phyloP scores from a whole-genome alignment of 352 stramenopile species.

The Paralagenidium karlingii region DNA sequence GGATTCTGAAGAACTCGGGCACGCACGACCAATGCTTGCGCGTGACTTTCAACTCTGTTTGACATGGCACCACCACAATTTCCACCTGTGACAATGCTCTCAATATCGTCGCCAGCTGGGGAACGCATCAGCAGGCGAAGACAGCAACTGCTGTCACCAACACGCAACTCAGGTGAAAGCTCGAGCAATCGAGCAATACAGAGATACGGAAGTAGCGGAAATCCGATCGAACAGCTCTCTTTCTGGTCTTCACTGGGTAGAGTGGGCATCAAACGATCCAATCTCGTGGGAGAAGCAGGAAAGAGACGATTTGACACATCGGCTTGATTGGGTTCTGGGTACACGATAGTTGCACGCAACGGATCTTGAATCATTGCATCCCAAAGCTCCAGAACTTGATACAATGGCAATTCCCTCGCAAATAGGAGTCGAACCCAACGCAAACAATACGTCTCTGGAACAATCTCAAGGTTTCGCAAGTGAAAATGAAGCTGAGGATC shows the following conservation, averaged over 20 bases:
- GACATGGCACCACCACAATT: too few species aligned
- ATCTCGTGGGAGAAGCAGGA: too few species aligned
- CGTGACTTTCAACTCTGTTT: too few species aligned
- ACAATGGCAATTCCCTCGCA: conserved; percentile 56
- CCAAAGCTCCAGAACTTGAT: conserved; percentile 50
- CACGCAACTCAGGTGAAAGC: conserved; percentile 35
- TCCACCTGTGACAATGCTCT: too few species aligned
- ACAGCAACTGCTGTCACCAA: conserved; percentile 51
- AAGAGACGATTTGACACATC: background rate
- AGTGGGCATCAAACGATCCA: too few species aligned
- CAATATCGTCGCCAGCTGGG: conserved; percentile 1
- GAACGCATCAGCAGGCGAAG: conserved; percentile 64
- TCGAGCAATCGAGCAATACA: conserved; percentile 50
- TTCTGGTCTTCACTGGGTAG: conserved; percentile 1
- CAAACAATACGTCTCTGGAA: conserved; percentile 70
- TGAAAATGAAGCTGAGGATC: conserved; percentile 77
- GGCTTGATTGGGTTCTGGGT: conserved; percentile 7
- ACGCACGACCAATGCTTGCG: conserved; percentile 22
- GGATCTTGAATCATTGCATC: conserved; percentile 48
- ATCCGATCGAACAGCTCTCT: conserved; percentile 25
- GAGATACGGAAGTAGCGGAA: conserved; percentile 55
- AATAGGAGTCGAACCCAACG: conserved; percentile 71
- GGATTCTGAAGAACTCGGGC: conserved; percentile 47
- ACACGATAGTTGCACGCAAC: conserved; percentile 16
- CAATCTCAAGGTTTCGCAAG: conserved; percentile 64